These are phyloP conservation scores for Trichoderma virens DNA, from an alignment of 495 filamentous ascomycete species.

Conservation along the genomic window DNA sequence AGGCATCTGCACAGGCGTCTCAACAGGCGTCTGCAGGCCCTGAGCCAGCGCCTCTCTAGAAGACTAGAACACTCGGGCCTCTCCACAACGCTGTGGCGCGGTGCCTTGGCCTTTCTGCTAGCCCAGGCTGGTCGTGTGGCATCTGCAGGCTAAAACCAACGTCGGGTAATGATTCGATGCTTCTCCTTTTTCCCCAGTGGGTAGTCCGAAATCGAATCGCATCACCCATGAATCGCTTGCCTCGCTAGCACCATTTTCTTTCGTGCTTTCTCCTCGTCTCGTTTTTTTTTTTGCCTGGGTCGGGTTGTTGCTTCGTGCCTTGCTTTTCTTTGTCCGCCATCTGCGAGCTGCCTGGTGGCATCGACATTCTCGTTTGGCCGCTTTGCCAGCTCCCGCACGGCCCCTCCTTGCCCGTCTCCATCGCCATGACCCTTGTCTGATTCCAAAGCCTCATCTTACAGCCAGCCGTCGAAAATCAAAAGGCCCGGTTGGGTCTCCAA, in stretches of 20 bases:
- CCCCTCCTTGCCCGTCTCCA: constrained; percentile 1
- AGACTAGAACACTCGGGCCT: not conserved
- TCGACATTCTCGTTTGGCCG: not conserved
- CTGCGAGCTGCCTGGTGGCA: not conserved
- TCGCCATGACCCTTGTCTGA: constrained; percentile 8
- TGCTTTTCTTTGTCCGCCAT: not conserved
- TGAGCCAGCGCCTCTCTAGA: not conserved
- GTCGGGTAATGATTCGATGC: constrained; percentile 4
- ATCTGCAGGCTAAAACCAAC: not conserved
- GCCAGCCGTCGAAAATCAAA: not conserved
- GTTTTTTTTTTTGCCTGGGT: not conserved
- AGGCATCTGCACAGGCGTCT: not conserved
- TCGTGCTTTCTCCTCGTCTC: not conserved
- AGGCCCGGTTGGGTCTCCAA: not conserved
- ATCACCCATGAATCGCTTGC: constrained; percentile 5
- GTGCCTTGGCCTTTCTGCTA: not conserved
- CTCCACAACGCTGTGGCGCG: constrained; percentile 6
- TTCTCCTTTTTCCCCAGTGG: constrained; percentile 7
- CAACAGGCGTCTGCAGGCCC: not conserved
- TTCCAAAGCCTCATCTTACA: constrained; percentile 7
- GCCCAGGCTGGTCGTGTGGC: constrained; percentile 7
- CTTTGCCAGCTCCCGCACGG: not conserved
- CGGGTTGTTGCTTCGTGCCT: not conserved
- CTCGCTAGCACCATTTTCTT: constrained; percentile 4
- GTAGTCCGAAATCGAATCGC: constrained; percentile 1